Evolutionary conservation across 768 basidiomycete species (phyloP).

Genomic region (Phaeolepiota aurea): DNA sequence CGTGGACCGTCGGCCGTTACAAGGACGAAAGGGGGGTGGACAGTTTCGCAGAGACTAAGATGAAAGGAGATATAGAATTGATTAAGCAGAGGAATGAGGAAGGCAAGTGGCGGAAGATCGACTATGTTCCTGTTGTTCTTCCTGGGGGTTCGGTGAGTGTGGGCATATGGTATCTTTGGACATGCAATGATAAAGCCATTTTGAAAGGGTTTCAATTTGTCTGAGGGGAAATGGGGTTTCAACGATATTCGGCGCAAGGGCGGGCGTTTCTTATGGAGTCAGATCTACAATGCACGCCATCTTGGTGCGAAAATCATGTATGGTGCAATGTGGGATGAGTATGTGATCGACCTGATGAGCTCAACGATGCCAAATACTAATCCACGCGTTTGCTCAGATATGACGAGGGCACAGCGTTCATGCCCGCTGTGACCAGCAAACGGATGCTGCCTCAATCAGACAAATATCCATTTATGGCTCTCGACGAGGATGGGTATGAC

Average conservation of each 20-base stretch:
- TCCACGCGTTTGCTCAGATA: slow-evolving; percentile 57
- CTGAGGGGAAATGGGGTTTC: slow-evolving; percentile 61
- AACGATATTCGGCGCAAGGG: slow-evolving; percentile 69
- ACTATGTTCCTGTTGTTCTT: slow-evolving; percentile 79
- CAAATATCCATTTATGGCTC: slow-evolving; percentile 53
- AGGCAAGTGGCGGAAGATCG: slow-evolving; percentile 40
- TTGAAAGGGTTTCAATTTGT: slow-evolving; percentile 59
- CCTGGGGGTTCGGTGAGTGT: slow-evolving; percentile 76
- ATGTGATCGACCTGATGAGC: slow-evolving; percentile 13
- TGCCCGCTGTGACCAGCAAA: slow-evolving; percentile 61
- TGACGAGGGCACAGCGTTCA: slow-evolving; percentile 78
- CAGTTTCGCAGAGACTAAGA: slow-evolving; percentile 48
- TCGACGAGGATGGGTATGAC: slow-evolving; percentile 74
- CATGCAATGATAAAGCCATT: neutral
- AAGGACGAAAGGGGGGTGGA: slow-evolving; percentile 53
- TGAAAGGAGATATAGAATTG: slow-evolving; percentile 56
- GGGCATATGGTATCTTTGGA: slow-evolving; percentile 3
- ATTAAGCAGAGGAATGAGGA: slow-evolving; percentile 42
- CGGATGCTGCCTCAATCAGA: slow-evolving; percentile 53
- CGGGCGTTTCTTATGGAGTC: slow-evolving; percentile 73
- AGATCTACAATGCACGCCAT: slow-evolving; percentile 60
- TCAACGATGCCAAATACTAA: no score
- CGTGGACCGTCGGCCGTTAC: slow-evolving; percentile 78
- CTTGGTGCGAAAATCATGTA: slow-evolving; percentile 62
- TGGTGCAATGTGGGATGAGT: slow-evolving; percentile 89